Evolutionary conservation across 495 filamentous ascomycete genomes (phyloP).

Genomic region (Penicillium bovifimosum): DNA sequence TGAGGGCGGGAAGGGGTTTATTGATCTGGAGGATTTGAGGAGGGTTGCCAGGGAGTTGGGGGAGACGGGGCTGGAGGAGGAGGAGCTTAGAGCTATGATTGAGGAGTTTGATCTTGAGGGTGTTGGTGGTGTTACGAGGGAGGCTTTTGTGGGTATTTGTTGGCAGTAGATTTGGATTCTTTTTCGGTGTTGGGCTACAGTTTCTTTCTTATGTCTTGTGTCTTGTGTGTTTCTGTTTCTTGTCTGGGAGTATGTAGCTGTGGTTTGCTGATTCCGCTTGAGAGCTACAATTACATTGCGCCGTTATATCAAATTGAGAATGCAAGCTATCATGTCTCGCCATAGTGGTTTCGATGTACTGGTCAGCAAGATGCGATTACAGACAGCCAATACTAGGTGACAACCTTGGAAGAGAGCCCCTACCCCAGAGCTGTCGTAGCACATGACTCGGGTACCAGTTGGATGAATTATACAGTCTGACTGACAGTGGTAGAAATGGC

Average conservation of each 20-base stretch:
- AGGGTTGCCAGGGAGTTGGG: slow-evolving; percentile 86
- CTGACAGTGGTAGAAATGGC: too few relatives aligned
- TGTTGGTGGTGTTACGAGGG: slow-evolving; percentile 79
- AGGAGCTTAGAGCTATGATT: slow-evolving; percentile 92
- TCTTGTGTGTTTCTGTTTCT: slow-evolving; percentile 11
- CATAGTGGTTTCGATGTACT: neutral
- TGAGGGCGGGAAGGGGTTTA: slow-evolving; percentile 71
- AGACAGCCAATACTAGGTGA: too few relatives aligned
- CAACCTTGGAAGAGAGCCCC: too few relatives aligned
- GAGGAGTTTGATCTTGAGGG: slow-evolving; percentile 97
- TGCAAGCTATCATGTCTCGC: neutral
- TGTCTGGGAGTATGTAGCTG: neutral
- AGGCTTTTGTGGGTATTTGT: slow-evolving; percentile 86
- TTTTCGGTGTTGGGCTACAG: slow-evolving; percentile 11
- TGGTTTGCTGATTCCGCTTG: too few relatives aligned
- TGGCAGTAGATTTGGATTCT: slow-evolving; percentile 28
- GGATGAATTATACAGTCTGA: too few relatives aligned
- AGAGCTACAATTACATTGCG: neutral
- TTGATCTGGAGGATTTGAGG: slow-evolving; percentile 78
- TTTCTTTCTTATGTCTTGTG: slow-evolving; percentile 3
- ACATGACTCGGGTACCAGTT: too few relatives aligned
- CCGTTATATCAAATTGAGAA: neutral
- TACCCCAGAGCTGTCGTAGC: too few relatives aligned
- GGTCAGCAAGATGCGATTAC: too few relatives aligned
- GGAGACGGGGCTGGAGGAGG: slow-evolving; percentile 81